Base-by-base conservation (phyloP, 345 rosid genomes). In the Abelmoschus esculentus region DNA sequence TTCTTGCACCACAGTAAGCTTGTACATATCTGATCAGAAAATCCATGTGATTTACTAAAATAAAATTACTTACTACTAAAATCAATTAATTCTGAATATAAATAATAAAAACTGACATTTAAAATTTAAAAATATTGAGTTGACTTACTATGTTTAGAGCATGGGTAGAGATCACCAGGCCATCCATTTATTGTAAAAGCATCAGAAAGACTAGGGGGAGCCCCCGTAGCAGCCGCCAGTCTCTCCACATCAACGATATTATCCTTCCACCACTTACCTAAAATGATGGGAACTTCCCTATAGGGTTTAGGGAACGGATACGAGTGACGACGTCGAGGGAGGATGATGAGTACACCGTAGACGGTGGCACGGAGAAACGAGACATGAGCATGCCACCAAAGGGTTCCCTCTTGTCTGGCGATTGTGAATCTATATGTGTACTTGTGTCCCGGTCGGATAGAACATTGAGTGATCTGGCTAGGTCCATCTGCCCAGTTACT, bases 321-420 rank as follows among this genome's bases (percentile, higher is more conserved):
- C 26, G 82, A 26, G 52, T 69, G 79, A 3, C 91, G 87, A 4
- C 74, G 28, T 68, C 80, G 82, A 3, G 99, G 97, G 8, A 83
- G 90, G 61, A 93, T 83, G 69, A 93, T 42, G 63, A 93, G 86
- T 1, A 96, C 99, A 7, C 99, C 99, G 3, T 93, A 73, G 12
- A 91, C 93, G 2, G 96, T 91, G 56, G 97, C 96, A 0, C 98
- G 97, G 62, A 91, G 81, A 81, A 70, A 75, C 0, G 90, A 81
- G 28, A 80, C 61, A 15, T 93, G 99, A 36, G 99, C 96, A 50
- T 95, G 96, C 99, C 99, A 93, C 99, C 99, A 91, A 1, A 91
- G 86, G 28, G 99, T 91, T 6, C 97, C 97, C 73, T 91, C 96
- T 60, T 93, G 99, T n/a, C 76, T 61, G 34, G 77, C 74, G 74